Conservation (phyloP, 83 land plant genomes). For the Diphasiastrum complanatum region DNA sequence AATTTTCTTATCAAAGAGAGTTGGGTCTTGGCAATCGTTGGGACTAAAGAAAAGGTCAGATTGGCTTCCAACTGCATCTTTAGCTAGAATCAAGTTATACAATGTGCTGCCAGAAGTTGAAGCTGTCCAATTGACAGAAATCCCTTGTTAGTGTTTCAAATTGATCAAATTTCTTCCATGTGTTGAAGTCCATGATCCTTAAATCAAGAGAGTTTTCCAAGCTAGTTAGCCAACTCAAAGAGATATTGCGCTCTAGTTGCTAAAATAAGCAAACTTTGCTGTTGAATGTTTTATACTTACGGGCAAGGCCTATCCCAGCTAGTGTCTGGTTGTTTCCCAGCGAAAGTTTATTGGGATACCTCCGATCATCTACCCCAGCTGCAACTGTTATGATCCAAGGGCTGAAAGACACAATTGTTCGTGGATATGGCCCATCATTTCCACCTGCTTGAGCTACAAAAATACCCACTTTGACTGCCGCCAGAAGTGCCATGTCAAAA, state of each 20-base stretch:
- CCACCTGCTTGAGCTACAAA: constrained; percentile 85
- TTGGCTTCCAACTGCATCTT: constrained; percentile 49
- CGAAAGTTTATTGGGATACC: constrained; percentile 35
- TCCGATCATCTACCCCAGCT: constrained; percentile 48
- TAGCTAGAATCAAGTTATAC: constrained; percentile 59
- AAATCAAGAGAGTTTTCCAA: not conserved
- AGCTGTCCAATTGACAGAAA: constrained; percentile 33
- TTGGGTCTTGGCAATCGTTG: constrained; percentile 89
- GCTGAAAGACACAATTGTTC: constrained; percentile 54
- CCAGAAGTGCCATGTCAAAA: constrained; percentile 40
- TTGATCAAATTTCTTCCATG: not conserved
- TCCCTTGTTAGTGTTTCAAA: not conserved
- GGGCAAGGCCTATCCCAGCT: constrained; percentile 47
- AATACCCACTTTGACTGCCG: constrained; percentile 52
- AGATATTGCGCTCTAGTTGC: no score
- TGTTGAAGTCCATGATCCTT: not conserved
- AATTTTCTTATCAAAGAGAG: constrained; percentile 30
- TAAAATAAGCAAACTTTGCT: not conserved
- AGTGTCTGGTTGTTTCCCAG: constrained; percentile 41
- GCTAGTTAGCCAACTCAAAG: no score
- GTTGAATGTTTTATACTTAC: constrained; percentile 25
- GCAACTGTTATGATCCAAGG: constrained; percentile 85
- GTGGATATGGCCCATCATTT: constrained; percentile 53
- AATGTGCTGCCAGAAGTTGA: constrained; percentile 47
- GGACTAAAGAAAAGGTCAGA: constrained; percentile 18